A percentile compares a stretch with the other conserved stretches of the same genome.
Conservation (phyloP, 768 basidiomycete species). For the Collybia mongolica region DNA sequence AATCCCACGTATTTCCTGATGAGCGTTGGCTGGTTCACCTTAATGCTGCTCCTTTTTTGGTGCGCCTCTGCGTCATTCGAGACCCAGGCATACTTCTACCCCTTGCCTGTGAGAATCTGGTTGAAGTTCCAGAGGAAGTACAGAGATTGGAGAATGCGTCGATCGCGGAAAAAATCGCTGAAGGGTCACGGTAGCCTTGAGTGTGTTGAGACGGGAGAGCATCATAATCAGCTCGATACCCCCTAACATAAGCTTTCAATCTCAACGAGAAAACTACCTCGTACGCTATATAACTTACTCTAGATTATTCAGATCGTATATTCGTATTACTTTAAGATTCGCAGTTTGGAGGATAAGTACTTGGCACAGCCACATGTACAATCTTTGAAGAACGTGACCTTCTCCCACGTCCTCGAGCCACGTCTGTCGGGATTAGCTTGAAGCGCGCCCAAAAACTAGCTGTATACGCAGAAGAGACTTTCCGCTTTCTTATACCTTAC, state of each 20-base stretch:
- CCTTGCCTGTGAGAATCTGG: constrained; percentile 1
- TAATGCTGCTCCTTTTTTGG: background rate
- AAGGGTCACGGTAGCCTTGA: background rate
- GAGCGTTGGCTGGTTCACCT: background rate
- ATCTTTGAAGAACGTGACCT: constrained; percentile 2
- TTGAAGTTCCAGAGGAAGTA: no score
- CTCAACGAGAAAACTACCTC: no score
- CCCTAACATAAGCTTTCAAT: no score
- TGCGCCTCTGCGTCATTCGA: constrained; percentile 1
- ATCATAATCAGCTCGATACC: background rate
- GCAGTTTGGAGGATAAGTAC: background rate
- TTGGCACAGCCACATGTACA: background rate
- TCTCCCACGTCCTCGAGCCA: constrained; percentile 34
- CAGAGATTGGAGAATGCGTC: no score
- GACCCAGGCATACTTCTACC: background rate
- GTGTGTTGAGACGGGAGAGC: no score
- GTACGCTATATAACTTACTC: background rate
- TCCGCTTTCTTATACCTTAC: constrained; percentile 3
- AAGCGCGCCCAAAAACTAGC: constrained; percentile 22
- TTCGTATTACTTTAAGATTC: background rate
- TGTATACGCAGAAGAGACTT: background rate
- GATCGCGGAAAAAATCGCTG: background rate
- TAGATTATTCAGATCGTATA: background rate
- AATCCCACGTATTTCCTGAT: constrained; percentile 1
- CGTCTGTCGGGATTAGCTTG: constrained; percentile 26